Evolutionary conservation across 345 rosid genomes (phyloP).

Genomic region (Alliaria petiolata): DNA sequence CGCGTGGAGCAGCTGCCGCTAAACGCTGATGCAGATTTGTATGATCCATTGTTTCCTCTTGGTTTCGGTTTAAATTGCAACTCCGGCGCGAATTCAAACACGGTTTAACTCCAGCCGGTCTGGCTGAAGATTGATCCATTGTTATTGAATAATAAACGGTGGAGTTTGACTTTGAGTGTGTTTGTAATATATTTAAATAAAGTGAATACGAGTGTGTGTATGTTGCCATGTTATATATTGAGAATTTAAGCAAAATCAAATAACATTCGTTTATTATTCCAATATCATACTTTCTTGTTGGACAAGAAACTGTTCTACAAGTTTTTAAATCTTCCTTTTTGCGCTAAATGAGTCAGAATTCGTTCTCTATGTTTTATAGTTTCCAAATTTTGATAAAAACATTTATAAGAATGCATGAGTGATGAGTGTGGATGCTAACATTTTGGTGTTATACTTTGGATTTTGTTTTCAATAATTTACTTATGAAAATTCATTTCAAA

Average conservation of each 20-base stretch:
- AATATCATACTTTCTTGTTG: not conserved
- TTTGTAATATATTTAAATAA: not conserved
- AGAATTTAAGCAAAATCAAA: not conserved
- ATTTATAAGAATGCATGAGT: too few species aligned
- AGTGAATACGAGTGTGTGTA: not conserved
- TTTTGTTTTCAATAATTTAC: too few species aligned
- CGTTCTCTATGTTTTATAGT: too few species aligned
- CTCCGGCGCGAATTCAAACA: not conserved
- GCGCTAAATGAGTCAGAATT: too few species aligned
- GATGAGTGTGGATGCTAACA: too few species aligned
- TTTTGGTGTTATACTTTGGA: too few species aligned
- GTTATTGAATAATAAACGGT: not conserved
- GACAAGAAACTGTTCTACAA: not conserved
- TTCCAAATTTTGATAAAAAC: too few species aligned
- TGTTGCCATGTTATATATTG: not conserved
- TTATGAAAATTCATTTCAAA: too few species aligned
- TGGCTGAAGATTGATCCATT: not conserved
- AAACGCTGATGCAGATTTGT: slow-evolving; percentile 34
- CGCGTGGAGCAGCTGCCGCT: slow-evolving; percentile 20
- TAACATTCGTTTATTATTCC: not conserved
- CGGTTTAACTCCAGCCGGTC: not conserved
- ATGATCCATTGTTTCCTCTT: slow-evolving; percentile 57
- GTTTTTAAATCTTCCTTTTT: not conserved
- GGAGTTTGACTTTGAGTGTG: not conserved
- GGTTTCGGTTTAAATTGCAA: slow-evolving; percentile 41